Conservation (phyloP, 306 rosid genomes). For the Boehmeria nivea region DNA sequence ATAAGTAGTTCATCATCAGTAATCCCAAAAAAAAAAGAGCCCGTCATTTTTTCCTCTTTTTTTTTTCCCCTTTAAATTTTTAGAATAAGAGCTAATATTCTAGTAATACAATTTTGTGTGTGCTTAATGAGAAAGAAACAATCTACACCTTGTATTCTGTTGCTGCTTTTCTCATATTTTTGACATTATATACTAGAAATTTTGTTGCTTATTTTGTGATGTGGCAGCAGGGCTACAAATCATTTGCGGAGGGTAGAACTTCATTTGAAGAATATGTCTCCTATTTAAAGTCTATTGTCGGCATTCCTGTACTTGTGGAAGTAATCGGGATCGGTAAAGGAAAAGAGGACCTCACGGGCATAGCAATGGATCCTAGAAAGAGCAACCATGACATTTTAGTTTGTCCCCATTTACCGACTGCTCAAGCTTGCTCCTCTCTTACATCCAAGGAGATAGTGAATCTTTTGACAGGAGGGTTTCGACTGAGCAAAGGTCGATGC, state of each 20-base stretch:
- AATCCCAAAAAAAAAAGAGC: too few relatives aligned
- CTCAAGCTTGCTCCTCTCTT: slow-evolving; percentile 60
- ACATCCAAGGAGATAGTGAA: slow-evolving; percentile 49
- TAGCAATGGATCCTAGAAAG: slow-evolving; percentile 46
- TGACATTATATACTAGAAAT: too few relatives aligned
- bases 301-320: slow-evolving; percentile 57
- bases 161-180: too few relatives aligned
- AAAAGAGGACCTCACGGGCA: slow-evolving; percentile 63
- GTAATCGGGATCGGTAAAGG: slow-evolving; percentile 64
- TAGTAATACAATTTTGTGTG: too few relatives aligned
- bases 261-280: slow-evolving; percentile 60
- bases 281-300: slow-evolving; percentile 54
- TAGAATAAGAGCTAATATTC: too few relatives aligned
- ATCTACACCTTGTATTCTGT: too few relatives aligned
- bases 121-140: too few relatives aligned
- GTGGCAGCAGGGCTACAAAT: slow-evolving; percentile 46
- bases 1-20: too few relatives aligned
- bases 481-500: slow-evolving; percentile 63
- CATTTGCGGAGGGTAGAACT: slow-evolving; percentile 50
- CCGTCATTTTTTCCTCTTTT: too few relatives aligned
- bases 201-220: slow-evolving; percentile 19
- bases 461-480: slow-evolving; percentile 52
- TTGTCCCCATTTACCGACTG: slow-evolving; percentile 32
- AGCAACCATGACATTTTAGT: slow-evolving; percentile 26
- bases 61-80: too few relatives aligned